A percentile compares a stretch with the other conserved stretches of the same genome.
Conservation (phyloP, 768 basidiomycete genomes). For the Lactarius tabidus region DNA sequence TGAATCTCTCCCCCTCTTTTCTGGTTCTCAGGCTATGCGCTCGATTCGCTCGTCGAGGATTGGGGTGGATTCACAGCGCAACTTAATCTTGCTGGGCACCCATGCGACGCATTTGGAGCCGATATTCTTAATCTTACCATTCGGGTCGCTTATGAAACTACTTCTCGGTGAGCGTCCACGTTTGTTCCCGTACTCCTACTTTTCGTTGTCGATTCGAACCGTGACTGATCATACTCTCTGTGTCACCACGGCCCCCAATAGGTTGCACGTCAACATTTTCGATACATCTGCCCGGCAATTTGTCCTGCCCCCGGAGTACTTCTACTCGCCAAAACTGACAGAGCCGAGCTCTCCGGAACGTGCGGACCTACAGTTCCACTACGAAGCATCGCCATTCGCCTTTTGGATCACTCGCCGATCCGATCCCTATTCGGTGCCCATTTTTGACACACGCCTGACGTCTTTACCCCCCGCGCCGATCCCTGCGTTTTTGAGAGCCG, state of each 20-base stretch:
- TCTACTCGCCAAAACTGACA: constrained; percentile 36
- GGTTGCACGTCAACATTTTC: constrained; percentile 64
- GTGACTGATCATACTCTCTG: not conserved
- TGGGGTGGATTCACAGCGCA: constrained; percentile 50
- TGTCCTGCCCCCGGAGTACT: constrained; percentile 54
- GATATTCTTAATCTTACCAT: constrained; percentile 59
- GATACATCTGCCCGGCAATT: constrained; percentile 62
- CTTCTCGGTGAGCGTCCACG: constrained; percentile 38
- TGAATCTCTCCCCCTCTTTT: not conserved
- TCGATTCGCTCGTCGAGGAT: constrained; percentile 43
- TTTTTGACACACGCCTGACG: constrained; percentile 66
- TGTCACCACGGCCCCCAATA: constrained; percentile 27
- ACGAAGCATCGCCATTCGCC: constrained; percentile 59
- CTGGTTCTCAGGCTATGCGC: constrained; percentile 46
- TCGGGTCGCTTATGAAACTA: constrained; percentile 61
- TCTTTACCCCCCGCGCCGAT: constrained; percentile 61
- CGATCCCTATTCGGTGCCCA: constrained; percentile 46
- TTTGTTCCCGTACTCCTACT: not conserved
- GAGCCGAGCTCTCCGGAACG: constrained; percentile 31
- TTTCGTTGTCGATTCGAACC: constrained; percentile 39
- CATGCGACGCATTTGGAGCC: constrained; percentile 62
- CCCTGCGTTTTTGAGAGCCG: constrained; percentile 44
- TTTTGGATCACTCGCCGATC: constrained; percentile 78
- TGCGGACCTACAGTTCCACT: constrained; percentile 69
- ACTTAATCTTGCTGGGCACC: constrained; percentile 48